Conservation (phyloP, 163 green algal genomes). For the Scenedesmus sp. region DNA sequence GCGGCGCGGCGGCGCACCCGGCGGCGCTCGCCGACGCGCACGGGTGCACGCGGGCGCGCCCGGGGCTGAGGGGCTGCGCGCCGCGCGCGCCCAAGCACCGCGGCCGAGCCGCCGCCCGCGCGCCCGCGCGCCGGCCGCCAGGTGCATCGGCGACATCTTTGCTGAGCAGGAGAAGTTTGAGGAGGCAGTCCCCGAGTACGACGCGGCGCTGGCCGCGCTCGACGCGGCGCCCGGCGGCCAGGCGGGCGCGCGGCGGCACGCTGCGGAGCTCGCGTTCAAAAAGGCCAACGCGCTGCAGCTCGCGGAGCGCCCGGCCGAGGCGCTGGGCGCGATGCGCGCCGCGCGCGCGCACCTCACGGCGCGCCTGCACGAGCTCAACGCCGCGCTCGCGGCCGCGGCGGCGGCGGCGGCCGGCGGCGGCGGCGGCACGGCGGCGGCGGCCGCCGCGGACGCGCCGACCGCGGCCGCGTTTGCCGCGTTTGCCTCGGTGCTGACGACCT, state of each 20-base stretch:
- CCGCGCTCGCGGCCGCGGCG: neutral
- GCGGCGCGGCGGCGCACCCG: conserved; percentile 9
- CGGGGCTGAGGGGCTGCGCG: too few species aligned
- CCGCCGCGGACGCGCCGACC: neutral
- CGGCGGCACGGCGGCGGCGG: neutral
- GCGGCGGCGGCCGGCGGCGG: conserved; percentile 5
- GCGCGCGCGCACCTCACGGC: conserved; percentile 32
- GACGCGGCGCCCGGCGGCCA: conserved; percentile 15
- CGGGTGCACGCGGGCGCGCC: too few species aligned
- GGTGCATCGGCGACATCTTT: conserved; percentile 49
- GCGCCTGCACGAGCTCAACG: conserved; percentile 18
- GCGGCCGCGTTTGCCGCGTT: conserved; percentile 37
- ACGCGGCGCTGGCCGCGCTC: conserved; percentile 6
- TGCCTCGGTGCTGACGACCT: conserved; percentile 16
- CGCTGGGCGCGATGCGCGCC: conserved; percentile 30
- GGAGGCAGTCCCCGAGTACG: conserved; percentile 41
- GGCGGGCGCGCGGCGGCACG: conserved; percentile 24
- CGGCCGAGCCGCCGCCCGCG: too few species aligned
- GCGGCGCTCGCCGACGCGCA: conserved; percentile 49
- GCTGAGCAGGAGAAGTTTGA: conserved; percentile 57
- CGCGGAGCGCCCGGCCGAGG: conserved; percentile 42
- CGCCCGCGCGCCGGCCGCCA: too few species aligned
- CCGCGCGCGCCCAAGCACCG: too few species aligned
- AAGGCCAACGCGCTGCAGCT: conserved; percentile 40
- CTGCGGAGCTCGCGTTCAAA: conserved; percentile 55